These are phyloP conservation scores for Vitellaria paradoxa DNA, from an alignment of 179 eudicot genomes.

Conservation along the genomic window DNA sequence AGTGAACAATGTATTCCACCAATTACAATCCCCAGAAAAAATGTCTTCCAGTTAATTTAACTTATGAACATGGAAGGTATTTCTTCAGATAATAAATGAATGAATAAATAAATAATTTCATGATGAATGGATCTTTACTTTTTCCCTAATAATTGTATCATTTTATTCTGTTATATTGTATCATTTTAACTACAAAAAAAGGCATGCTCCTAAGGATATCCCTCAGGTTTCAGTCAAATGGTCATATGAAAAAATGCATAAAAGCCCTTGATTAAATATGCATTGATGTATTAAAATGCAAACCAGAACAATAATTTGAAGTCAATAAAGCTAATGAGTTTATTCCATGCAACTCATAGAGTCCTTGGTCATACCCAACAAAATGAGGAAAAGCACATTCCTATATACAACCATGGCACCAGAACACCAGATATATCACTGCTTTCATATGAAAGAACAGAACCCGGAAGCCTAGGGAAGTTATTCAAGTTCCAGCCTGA, in stretches of 20 bases:
- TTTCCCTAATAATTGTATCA: too few relatives aligned
- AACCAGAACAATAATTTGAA: neutral
- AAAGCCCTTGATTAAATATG: neutral
- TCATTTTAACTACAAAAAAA: too few relatives aligned
- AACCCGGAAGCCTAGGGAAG: conserved; percentile 91
- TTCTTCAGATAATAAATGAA: too few relatives aligned
- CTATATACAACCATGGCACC: conserved; percentile 96
- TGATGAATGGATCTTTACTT: too few relatives aligned
- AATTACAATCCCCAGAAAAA: too few relatives aligned
- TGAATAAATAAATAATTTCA: too few relatives aligned
- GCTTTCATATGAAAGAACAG: conserved; percentile 89
- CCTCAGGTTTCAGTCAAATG: conserved; percentile 7
- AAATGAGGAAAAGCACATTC: conserved; percentile 99
- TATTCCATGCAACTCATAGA: neutral
- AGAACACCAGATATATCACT: conserved; percentile 95
- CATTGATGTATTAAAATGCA: neutral
- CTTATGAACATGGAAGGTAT: too few relatives aligned
- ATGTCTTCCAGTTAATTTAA: too few relatives aligned
- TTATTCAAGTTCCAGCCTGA: conserved; percentile 99
- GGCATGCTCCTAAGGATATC: neutral
- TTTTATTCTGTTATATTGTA: too few relatives aligned
- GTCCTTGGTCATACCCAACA: conserved; percentile 77
- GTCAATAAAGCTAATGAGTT: neutral
- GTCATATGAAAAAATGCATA: neutral
- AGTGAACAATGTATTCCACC: too few relatives aligned